Evolutionary conservation across 108 stramenopile species (phyloP).

Genomic region (Schizochytrium sp.): DNA sequence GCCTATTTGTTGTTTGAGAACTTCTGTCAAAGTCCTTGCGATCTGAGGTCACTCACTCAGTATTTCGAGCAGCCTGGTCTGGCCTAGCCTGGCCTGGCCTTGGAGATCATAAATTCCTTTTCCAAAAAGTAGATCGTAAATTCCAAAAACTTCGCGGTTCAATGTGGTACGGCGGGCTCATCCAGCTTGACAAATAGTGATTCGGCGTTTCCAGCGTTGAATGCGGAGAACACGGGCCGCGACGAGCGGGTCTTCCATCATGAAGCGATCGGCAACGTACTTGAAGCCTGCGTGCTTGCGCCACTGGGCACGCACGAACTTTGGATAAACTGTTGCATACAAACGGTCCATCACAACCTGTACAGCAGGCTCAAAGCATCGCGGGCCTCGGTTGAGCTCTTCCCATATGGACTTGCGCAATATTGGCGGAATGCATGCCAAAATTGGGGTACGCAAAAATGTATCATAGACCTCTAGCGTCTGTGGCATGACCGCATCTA

Average conservation of each 20-base stretch:
- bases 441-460: neutral
- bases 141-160: too few species aligned
- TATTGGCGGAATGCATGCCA: neutral
- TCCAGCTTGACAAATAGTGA: neutral
- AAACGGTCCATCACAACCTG: neutral
- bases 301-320: neutral
- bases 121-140: too few species aligned
- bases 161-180: too few species aligned
- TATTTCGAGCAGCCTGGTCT: too few species aligned
- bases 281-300: neutral
- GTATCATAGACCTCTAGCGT: neutral
- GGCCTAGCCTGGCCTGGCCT: too few species aligned
- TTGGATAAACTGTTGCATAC: neutral
- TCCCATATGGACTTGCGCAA: neutral
- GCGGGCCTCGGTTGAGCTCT: neutral
- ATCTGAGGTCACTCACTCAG: neutral
- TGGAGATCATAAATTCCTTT: too few species aligned
- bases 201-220: neutral
- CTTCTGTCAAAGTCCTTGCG: neutral
- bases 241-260: neutral
- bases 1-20: neutral
- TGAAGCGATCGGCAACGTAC: neutral
- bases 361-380: neutral
- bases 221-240: neutral
- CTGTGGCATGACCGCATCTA: too few species aligned